A percentile compares a stretch with the other conserved stretches of the same genome.
phyloP scores from a whole-genome alignment of 2,329 filamentous ascomycete genomes.

The Fusarium paranaense region DNA sequence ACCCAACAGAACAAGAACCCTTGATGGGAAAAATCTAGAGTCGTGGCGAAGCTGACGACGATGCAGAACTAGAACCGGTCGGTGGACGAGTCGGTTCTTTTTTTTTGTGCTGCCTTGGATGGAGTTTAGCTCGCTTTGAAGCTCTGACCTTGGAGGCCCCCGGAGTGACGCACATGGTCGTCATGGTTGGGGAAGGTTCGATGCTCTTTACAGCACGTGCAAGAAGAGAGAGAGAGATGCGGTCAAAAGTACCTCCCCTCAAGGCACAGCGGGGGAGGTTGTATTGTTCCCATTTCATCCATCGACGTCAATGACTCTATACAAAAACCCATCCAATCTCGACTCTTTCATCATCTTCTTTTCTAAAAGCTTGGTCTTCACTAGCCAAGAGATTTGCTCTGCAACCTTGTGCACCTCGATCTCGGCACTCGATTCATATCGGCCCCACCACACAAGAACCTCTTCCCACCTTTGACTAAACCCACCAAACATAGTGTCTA shows the following conservation, averaged over 20 bases:
- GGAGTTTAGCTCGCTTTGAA: constrained; percentile 15
- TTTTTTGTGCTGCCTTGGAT: neutral
- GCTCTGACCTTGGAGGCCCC: constrained; percentile 32
- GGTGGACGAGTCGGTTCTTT: neutral
- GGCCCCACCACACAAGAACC: constrained; percentile 14
- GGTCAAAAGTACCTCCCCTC: neutral
- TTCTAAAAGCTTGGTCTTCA: neutral
- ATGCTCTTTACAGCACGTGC: constrained; percentile 36
- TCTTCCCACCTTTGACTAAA: neutral
- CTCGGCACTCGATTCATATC: neutral
- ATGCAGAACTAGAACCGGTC: constrained; percentile 3
- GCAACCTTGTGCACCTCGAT: neutral
- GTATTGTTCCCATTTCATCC: neutral
- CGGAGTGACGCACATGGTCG: constrained; percentile 49
- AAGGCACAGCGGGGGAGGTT: neutral
- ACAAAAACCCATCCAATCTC: neutral
- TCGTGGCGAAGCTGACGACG: constrained; percentile 44
- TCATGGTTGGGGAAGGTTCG: constrained; percentile 42
- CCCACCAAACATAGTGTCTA: neutral
- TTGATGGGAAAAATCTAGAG: constrained; percentile 12
- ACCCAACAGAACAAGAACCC: neutral
- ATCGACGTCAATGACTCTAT: neutral
- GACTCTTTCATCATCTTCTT: neutral
- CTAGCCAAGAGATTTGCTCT: neutral
- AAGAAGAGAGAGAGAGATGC: neutral